These are phyloP conservation scores for Amanita polypyramis DNA, from an alignment of 768 basidiomycete species.

Conservation along the genomic window DNA sequence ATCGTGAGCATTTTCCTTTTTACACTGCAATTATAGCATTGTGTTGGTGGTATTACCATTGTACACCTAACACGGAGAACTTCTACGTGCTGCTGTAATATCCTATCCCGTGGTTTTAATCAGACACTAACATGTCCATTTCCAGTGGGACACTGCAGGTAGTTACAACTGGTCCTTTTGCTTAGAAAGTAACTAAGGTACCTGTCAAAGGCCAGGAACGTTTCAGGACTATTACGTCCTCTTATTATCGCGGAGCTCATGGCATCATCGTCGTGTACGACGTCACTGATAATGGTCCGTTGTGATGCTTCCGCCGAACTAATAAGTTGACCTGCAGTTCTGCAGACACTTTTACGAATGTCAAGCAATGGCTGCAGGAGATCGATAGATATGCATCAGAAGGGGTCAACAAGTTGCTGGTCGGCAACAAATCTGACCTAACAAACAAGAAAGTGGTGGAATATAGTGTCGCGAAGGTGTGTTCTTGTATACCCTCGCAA, in stretches of 20 bases:
- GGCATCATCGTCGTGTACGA: constrained; percentile 99
- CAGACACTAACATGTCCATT: neutral
- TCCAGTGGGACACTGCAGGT: constrained; percentile 97
- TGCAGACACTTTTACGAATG: constrained; percentile 86
- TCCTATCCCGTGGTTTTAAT: neutral
- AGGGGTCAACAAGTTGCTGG: constrained; percentile 96
- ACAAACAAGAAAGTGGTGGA: constrained; percentile 95
- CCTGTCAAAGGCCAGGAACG: constrained; percentile 74
- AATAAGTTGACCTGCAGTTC: neutral
- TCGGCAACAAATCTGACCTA: constrained; percentile 98
- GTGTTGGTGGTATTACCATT: neutral
- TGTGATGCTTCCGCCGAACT: neutral
- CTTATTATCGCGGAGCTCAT: constrained; percentile 99
- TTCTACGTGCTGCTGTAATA: neutral
- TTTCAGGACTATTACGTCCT: constrained; percentile 97
- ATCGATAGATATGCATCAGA: constrained; percentile 96
- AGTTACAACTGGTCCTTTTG: constrained; percentile 12
- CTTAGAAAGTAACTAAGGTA: neutral
- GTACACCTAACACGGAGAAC: neutral
- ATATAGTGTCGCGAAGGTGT: constrained; percentile 77
- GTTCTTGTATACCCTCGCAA: constrained; percentile 4
- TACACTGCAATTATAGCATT: neutral
- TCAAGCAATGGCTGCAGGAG: constrained; percentile 92
- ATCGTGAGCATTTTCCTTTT: constrained; percentile 56
- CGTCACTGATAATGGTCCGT: constrained; percentile 84